Evolutionary conservation across 768 basidiomycete genomes (phyloP), one percentile per base, ranked within the genome.

Genomic region (Cystobasidium ongulense): DNA sequence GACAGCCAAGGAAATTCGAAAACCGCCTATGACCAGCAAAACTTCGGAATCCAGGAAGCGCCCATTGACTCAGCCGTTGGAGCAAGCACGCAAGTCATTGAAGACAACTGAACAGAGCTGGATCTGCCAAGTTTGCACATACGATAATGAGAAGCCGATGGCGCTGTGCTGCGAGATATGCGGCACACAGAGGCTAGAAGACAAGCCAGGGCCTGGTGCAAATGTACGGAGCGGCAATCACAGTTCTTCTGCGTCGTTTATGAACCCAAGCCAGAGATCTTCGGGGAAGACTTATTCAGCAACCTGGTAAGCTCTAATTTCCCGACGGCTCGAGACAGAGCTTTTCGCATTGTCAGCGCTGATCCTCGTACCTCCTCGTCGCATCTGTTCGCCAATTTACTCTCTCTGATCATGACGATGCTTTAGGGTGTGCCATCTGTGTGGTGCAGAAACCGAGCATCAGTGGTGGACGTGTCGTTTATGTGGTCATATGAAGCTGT

Each of bases 51-150:
- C 39, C 39, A 39, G 39, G 17, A 39, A 39, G 39, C 8, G 39
- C 17, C 39, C 39, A 39, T 39, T 17, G 39, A 39, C 7, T 39
- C 39, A 39, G 39, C n/a, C n/a, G 39, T 50, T 50, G 21, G 46
- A n/a, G 15, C 46, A 3, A 50, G 10, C 46, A 4, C 21, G 3
- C 18, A 50, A 50, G n/a, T 11, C 46, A 8, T 3, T 50, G 8
- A 50, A 50, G 46, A 41, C 10, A 18, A 43, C 1, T 35, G 63
- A n/a, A 29, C 65, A 25, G n/a, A 1, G n/a, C 23, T 79, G 78
- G 78, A 15, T 54, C 25, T 79, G 78, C 70, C n/a, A 53, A 0
- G 39, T 63, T 38, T 79, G 78, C 72, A 79, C 78, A 36, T 79
- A 43, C 74, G 13, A 1, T 17, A 78, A 78, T 70, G 18, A 25